phyloP scores from a whole-genome alignment of 1,284 basidiomycete genomes.

The Rhodofomes roseus region DNA sequence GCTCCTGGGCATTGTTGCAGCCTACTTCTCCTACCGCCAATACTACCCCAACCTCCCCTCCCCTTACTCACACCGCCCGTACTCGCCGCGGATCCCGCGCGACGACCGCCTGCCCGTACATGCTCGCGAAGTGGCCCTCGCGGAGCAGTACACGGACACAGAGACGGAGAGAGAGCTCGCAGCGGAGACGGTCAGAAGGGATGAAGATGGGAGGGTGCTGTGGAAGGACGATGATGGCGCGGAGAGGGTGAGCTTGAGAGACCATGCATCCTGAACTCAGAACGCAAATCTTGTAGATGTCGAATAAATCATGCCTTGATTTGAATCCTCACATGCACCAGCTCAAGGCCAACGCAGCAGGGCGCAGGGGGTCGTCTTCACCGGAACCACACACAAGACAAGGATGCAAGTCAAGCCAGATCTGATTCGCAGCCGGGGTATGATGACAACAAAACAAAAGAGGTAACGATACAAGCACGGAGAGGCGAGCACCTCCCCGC shows the following conservation, averaged over 20 bases:
- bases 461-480: background rate
- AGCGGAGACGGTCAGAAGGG: slow-evolving; percentile 5
- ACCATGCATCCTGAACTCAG: background rate
- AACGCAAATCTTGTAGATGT: too few relatives aligned
- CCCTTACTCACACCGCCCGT: slow-evolving; percentile 65
- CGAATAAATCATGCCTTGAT: background rate
- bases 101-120: slow-evolving; percentile 39
- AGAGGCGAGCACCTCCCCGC: background rate
- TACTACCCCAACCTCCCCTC: slow-evolving; percentile 69
- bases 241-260: background rate
- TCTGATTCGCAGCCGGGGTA: slow-evolving; percentile 2
- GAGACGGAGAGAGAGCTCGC: slow-evolving; percentile 1
- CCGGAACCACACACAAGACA: background rate
- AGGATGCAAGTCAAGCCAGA: slow-evolving; percentile 3
- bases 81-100: slow-evolving; percentile 66
- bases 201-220: slow-evolving; percentile 5
- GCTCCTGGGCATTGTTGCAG: slow-evolving; percentile 66
- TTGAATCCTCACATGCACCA: too few relatives aligned
- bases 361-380: too few relatives aligned
- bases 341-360: too few relatives aligned
- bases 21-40: slow-evolving; percentile 81
- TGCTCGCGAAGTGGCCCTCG: background rate
- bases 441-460: slow-evolving; percentile 5
- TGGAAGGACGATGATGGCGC: slow-evolving; percentile 7
- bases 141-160: background rate